phyloP scores from a whole-genome alignment of 2,329 filamentous ascomycete genomes.

The Apiospora kogelbergensis region DNA sequence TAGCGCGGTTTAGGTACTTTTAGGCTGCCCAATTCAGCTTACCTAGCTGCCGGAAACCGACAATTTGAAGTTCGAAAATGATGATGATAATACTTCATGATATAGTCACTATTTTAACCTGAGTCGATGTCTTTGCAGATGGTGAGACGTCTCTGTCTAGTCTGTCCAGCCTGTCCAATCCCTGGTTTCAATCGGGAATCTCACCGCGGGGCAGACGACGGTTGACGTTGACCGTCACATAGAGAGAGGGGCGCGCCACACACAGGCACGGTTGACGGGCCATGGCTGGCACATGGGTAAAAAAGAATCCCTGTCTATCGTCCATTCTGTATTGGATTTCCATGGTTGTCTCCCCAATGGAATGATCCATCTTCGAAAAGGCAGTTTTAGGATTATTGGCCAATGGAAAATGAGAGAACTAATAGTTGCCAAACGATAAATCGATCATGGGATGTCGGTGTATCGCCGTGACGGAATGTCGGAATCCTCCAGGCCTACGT shows the following conservation, averaged over 20 bases:
- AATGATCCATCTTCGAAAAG: background rate
- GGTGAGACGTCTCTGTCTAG: background rate
- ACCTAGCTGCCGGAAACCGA: background rate
- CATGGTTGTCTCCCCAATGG: background rate
- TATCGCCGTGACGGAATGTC: background rate
- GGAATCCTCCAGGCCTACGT: background rate
- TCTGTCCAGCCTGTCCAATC: slow-evolving; percentile 8
- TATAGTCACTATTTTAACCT: background rate
- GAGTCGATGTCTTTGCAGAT: background rate
- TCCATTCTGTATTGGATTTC: slow-evolving; percentile 18
- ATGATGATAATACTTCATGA: background rate
- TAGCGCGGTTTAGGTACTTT: background rate
- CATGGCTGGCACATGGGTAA: background rate
- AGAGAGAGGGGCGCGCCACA: background rate
- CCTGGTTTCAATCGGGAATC: background rate
- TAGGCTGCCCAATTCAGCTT: background rate
- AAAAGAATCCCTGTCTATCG: slow-evolving; percentile 10
- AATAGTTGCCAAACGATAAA: background rate
- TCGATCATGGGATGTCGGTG: background rate
- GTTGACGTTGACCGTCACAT: background rate
- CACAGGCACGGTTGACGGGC: background rate
- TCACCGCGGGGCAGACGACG: background rate
- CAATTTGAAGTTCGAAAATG: too few relatives aligned
- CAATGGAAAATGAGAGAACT: slow-evolving; percentile 20
- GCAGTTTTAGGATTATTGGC: background rate